Conservation (phyloP, 257 asterid species). For the Capsicum chinense region DNA sequence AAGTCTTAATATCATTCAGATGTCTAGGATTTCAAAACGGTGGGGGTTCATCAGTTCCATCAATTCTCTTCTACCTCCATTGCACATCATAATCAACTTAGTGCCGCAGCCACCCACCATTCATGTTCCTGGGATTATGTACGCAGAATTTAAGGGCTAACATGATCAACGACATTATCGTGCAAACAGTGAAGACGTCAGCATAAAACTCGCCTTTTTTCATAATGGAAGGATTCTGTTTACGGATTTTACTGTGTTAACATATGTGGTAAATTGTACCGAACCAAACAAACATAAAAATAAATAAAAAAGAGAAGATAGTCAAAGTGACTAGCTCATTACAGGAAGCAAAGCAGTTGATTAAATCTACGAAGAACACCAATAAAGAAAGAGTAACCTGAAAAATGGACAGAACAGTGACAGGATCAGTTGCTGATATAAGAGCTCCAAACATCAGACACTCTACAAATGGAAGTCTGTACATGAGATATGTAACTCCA, state of each 20-base stretch:
- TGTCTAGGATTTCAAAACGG: too few relatives aligned
- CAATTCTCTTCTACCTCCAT: too few relatives aligned
- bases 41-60: too few relatives aligned
- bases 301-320: neutral
- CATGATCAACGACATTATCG: constrained; percentile 8
- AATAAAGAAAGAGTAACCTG: constrained; percentile 56
- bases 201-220: neutral
- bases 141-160: neutral
- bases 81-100: too few relatives aligned
- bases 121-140: neutral
- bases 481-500: constrained; percentile 78
- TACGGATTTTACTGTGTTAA: neutral
- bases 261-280: constrained; percentile 23
- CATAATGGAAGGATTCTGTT: neutral
- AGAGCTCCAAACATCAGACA: constrained; percentile 99
- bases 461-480: constrained; percentile 91
- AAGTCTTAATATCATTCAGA: too few relatives aligned
- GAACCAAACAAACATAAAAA: constrained; percentile 1
- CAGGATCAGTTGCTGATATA: constrained; percentile 98
- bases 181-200: constrained; percentile 7
- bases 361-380: neutral
- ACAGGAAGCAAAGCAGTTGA: constrained; percentile 5
- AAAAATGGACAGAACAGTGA: constrained; percentile 95
- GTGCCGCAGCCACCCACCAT: too few relatives aligned
- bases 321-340: neutral